Evolutionary conservation across 257 asterid genomes (phyloP), one percentile per base, ranked within the genome.

Genomic region (Nicotiana knightiana): DNA sequence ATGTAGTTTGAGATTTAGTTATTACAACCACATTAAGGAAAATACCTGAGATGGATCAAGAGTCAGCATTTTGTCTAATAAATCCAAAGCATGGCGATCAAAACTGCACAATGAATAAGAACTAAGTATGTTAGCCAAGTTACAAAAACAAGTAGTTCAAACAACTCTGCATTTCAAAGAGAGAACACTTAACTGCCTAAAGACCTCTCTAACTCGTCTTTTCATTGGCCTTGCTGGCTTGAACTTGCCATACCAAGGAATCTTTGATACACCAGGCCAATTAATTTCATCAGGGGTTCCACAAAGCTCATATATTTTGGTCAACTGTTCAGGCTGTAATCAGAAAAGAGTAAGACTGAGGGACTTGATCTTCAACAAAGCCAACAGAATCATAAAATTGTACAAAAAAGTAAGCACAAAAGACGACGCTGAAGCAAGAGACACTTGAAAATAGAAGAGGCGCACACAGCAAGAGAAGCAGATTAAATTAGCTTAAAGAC

Each of bases 251-350:
- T 96, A 96, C 99, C 97, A 96, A 17, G 97, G 97, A 46, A 91
- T 87, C 94, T 94, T 96, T 53, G 99, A 91, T 82, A 96, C 98
- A 79, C 99, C 98, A 78, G 99, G 98, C 99, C 99, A 96, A 12
- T 88, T 88, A 80, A 89, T 73, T 88, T 96, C 99, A 87, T 96
- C 99, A 61, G 99, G 99, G 66, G 94, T 87, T 76, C 99, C 99
- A 88, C 99, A 96, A 84, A 96, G 98, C 90, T 96, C 98, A 84
- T 85, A 96, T 86, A 96, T 96, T 89, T 92, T 96, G 86, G 84
- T 92, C 82, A 96, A 88, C 89, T 96, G 99, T 81, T 96, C 99
- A 30, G 97, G 95, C 99, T 96, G 89, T 85, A 86, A 83, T 6
- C 24, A 77, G 59, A 48, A 30, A 21, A 24, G 35, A 8, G 80